Evolutionary conservation across 2,329 filamentous ascomycete species (phyloP).

Genomic region (Botrytis elliptica): DNA sequence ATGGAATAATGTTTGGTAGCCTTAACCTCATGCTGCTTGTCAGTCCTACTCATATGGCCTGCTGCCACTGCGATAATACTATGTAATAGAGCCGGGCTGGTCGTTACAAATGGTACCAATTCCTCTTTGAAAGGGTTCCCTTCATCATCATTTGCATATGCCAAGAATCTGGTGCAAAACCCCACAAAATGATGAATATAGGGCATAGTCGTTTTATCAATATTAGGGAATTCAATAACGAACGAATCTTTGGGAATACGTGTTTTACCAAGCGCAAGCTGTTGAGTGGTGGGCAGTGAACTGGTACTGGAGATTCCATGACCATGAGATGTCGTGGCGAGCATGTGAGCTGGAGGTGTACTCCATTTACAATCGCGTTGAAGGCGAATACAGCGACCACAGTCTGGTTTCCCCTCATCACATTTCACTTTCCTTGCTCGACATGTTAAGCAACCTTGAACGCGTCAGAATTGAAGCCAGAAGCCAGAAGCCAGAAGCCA

Average conservation of each 20-base stretch:
- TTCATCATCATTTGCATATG: slow-evolving; percentile 37
- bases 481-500: background rate
- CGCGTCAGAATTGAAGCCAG: slow-evolving; percentile 9
- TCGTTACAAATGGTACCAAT: slow-evolving; percentile 32
- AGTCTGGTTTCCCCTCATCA: slow-evolving; percentile 64
- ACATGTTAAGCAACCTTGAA: slow-evolving; percentile 60
- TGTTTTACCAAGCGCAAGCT: slow-evolving; percentile 17
- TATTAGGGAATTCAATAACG: slow-evolving; percentile 36
- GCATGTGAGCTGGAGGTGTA: slow-evolving; percentile 16
- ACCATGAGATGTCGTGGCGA: slow-evolving; percentile 19
- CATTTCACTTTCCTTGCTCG: slow-evolving; percentile 71
- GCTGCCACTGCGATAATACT: slow-evolving; percentile 38
- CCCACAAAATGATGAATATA: slow-evolving; percentile 39
- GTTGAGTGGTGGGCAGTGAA: slow-evolving; percentile 18
- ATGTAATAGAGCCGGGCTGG: slow-evolving; percentile 35
- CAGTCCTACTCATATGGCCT: slow-evolving; percentile 34
- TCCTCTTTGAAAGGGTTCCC: slow-evolving; percentile 37
- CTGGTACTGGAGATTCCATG: slow-evolving; percentile 12
- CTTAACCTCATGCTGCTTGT: slow-evolving; percentile 32
- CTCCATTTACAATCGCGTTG: slow-evolving; percentile 36
- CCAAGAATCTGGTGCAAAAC: slow-evolving; percentile 36
- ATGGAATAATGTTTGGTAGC: slow-evolving; percentile 35
- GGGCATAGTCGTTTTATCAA: slow-evolving; percentile 33
- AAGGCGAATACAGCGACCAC: slow-evolving; percentile 44
- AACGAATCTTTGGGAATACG: slow-evolving; percentile 33